These are phyloP conservation scores for Aspergillus transmontanensis DNA, from an alignment of 2,329 filamentous ascomycete genomes.

Conservation along the genomic window DNA sequence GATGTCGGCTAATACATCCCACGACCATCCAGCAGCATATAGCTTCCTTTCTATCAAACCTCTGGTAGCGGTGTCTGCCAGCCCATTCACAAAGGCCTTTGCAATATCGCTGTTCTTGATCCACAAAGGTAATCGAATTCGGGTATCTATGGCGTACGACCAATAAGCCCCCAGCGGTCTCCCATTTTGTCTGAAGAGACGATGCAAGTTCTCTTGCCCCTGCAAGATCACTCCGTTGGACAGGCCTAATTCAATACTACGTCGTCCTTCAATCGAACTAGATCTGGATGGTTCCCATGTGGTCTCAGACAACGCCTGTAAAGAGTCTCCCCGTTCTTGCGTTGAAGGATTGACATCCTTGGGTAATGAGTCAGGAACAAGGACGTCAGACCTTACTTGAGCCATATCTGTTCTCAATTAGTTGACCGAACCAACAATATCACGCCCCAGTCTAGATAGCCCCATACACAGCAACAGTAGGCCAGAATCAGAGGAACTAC, in stretches of 20 bases:
- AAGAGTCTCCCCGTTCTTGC: neutral
- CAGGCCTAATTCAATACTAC: neutral
- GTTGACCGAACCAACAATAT: neutral
- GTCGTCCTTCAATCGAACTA: neutral
- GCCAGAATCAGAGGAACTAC: neutral
- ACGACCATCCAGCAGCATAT: conserved; percentile 30
- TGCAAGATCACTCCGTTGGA: no score
- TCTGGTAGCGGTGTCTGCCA: conserved; percentile 24
- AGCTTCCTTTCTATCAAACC: conserved; percentile 25
- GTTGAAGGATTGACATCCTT: neutral
- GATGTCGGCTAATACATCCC: conserved; percentile 19
- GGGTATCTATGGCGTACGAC: conserved; percentile 22
- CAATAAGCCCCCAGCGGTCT: conserved; percentile 31
- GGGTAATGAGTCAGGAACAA: conserved; percentile 23
- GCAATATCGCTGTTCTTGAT: conserved; percentile 27
- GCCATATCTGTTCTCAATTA: neutral
- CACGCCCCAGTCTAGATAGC: neutral
- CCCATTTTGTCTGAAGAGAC: conserved; percentile 24
- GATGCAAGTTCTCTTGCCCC: neutral
- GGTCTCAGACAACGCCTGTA: conserved; percentile 13
- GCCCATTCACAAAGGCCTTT: conserved; percentile 34
- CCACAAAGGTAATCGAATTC: conserved; percentile 17
- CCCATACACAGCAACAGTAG: neutral
- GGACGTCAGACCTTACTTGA: conserved; percentile 3
- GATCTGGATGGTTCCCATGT: conserved; percentile 13